phyloP scores from a whole-genome alignment of 2,329 filamentous ascomycete species.

The Scedosporium aurantiacum region DNA sequence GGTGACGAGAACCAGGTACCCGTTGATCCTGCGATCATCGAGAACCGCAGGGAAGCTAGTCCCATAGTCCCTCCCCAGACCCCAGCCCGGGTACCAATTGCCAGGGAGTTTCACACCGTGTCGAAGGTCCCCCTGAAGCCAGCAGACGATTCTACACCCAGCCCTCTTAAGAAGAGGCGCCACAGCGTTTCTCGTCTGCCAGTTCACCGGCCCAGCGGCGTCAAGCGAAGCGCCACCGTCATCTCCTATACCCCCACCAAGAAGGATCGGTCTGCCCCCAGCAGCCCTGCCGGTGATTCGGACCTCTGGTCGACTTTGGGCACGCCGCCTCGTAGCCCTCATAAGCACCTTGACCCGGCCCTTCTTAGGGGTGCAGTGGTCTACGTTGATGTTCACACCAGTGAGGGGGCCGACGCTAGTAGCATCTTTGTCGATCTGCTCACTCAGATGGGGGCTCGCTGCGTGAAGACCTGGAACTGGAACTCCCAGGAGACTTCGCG shows the following conservation, averaged over 20 bases:
- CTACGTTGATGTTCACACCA: conserved; percentile 74
- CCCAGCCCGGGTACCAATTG: conserved; percentile 36
- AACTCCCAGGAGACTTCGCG: conserved; percentile 44
- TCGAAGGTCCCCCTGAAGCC: conserved; percentile 68
- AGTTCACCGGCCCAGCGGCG: conserved; percentile 27
- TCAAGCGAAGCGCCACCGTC: conserved; percentile 38
- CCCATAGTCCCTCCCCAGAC: conserved; percentile 36
- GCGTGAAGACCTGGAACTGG: conserved; percentile 68
- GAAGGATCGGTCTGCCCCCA: conserved; percentile 17
- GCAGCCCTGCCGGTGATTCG: conserved; percentile 26
- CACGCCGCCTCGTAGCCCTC: conserved; percentile 41
- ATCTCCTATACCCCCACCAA: conserved; percentile 45
- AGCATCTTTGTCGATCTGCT: conserved; percentile 73
- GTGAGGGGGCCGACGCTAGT: conserved; percentile 69
- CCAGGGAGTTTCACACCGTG: conserved; percentile 53
- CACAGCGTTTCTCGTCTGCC: conserved; percentile 39
- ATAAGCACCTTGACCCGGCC: conserved; percentile 39
- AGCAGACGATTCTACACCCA: conserved; percentile 46
- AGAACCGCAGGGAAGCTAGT: conserved; percentile 8
- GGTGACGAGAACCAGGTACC: conserved; percentile 55
- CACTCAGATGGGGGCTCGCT: conserved; percentile 69
- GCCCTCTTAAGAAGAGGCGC: conserved; percentile 36
- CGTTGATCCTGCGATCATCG: conserved; percentile 35
- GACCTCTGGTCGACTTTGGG: conserved; percentile 43
- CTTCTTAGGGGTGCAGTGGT: conserved; percentile 63